A percentile compares a stretch with the other conserved stretches of the same genome.
phyloP scores from a whole-genome alignment of 192 early-diverging fungal genomes.

The Helicostylum pulchrum region DNA sequence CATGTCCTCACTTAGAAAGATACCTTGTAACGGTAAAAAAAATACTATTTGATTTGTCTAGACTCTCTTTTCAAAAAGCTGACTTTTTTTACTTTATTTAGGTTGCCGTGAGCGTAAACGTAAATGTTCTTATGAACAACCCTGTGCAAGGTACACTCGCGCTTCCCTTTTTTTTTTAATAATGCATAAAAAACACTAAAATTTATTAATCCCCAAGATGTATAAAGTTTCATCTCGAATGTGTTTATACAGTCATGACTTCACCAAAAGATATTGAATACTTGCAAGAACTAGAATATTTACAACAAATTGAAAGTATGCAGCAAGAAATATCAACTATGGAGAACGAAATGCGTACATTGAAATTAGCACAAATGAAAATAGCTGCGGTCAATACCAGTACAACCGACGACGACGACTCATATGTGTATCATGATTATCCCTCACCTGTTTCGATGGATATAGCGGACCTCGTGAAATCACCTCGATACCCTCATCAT shows the following conservation, averaged over 20 bases:
- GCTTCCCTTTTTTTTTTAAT: background rate
- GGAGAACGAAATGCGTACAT: constrained; percentile 5
- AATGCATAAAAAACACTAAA: too few species aligned
- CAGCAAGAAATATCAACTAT: background rate
- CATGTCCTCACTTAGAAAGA: background rate
- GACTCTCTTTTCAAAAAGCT: too few species aligned
- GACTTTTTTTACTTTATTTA: background rate
- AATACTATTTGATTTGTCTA: background rate
- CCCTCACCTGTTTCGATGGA: background rate
- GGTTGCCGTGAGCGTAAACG: constrained; percentile 23
- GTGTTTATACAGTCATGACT: constrained; percentile 3
- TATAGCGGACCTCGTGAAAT: too few species aligned
- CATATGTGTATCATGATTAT: background rate
- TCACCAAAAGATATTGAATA: constrained; percentile 21
- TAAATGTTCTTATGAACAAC: constrained; percentile 9
- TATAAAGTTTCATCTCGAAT: background rate
- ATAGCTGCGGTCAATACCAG: too few species aligned
- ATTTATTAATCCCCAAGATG: too few species aligned
- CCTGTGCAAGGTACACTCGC: constrained; percentile 20
- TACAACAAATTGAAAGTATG: background rate
- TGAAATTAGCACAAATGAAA: background rate
- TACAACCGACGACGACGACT: background rate
- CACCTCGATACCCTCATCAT: background rate
- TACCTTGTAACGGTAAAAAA: constrained; percentile 19
- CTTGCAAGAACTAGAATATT: background rate